Base-by-base conservation (phyloP, 495 filamentous ascomycete genomes). In the Neurospora pannonica region DNA sequence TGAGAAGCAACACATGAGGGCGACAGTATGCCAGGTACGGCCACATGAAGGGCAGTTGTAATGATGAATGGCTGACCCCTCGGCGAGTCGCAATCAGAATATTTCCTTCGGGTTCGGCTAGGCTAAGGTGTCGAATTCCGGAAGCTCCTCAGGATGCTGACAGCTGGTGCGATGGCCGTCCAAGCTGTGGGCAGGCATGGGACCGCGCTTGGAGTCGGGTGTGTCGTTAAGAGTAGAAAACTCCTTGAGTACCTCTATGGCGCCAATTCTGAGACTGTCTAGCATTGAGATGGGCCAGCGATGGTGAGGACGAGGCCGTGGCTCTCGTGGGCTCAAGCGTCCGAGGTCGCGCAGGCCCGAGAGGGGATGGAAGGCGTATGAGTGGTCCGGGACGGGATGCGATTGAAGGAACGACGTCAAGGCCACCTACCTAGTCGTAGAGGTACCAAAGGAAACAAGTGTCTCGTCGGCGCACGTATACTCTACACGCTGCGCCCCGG, bases 401-500 rank as follows among this genome's bases (percentile, higher is more conserved):
- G 54, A 67, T 67, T 31, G 54, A 67, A 67, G 28, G 28, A 67
- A 67, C 54, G 54, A 67, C 54, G 28, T 67, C 54, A 67, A 67
- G 54, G 5, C 38, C 60, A 73, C 31, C 43, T 67, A 39, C 67
- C 71, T 67, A 67, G 34, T 67, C 54, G 54, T 31, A 60, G 71
- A 7, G 38, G 73, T 78, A 79, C 40, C 80, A 77, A 78, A 76
- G 34, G 71, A 73, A 60, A 75, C 72, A 78, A 67, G 28, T 67
- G 28, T 67, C 54, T 67, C 54, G 54, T 67, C 28, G 48, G 48
- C 48, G 48, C 48, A 60, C 48, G 48, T 75, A 70, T 71, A 79
- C 67, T 78, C 46, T 82, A 78, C 79, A 82, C 74, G 76, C 71
- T 78, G 82, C 82, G 79, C 75, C 82, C 81, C 81, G 81, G 81